These are phyloP conservation scores for Lactifluus rugatus DNA, from an alignment of 768 basidiomycete genomes.

Conservation along the genomic window DNA sequence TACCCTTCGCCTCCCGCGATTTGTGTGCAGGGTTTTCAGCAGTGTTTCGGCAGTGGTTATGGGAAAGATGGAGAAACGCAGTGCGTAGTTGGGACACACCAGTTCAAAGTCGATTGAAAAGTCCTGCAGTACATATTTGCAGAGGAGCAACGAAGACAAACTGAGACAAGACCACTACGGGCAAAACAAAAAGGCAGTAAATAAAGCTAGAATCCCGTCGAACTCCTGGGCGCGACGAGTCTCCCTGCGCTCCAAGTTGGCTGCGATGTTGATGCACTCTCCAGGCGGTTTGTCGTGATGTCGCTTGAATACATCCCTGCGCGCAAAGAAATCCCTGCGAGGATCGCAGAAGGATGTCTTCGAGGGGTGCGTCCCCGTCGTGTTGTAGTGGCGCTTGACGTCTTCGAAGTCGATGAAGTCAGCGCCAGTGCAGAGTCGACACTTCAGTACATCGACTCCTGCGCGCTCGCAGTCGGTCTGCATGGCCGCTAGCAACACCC, in stretches of 20 bases:
- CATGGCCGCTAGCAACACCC: too few species aligned
- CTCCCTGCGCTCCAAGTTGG: neutral
- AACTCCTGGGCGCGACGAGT: neutral
- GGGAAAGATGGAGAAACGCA: neutral
- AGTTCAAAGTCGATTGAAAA: neutral
- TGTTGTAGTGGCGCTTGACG: neutral
- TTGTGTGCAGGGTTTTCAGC: neutral
- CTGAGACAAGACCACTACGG: too few species aligned
- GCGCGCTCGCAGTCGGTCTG: too few species aligned
- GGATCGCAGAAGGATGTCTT: neutral
- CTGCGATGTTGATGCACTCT: too few species aligned
- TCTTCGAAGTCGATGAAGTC: neutral
- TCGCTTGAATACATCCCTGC: neutral
- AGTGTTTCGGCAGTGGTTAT: neutral
- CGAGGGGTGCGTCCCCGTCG: too few species aligned
- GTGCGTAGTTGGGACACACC: neutral
- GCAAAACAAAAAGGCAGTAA: too few species aligned
- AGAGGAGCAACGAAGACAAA: too few species aligned
- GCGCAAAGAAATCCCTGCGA: neutral
- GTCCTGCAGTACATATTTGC: too few species aligned
- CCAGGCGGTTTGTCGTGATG: neutral
- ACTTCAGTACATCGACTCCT: too few species aligned
- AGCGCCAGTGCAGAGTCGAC: too few species aligned
- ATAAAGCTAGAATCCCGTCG: too few species aligned
- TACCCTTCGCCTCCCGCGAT: too few species aligned